Percentiles rank a stretch among this genome's conserved stretches.
These are phyloP conservation scores for Aspergillus sp. DNA, from an alignment of 2,329 filamentous ascomycete species.

Conservation along the genomic window DNA sequence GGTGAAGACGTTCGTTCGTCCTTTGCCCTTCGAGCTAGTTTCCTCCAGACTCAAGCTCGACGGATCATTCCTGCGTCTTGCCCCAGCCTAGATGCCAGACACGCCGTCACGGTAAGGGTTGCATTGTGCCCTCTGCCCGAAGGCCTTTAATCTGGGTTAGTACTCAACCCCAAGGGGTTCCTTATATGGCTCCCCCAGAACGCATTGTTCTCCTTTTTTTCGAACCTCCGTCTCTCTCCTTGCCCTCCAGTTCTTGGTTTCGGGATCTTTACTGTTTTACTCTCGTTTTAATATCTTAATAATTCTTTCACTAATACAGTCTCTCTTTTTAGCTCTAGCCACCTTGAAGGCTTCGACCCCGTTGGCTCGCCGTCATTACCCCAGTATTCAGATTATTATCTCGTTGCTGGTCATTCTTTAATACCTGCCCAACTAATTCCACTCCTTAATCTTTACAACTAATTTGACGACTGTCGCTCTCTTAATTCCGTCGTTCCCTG, in stretches of 20 bases:
- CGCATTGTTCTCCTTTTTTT: slow-evolving; percentile 9
- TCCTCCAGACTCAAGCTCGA: slow-evolving; percentile 35
- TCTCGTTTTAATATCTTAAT: slow-evolving; percentile 21
- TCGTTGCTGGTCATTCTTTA: slow-evolving; percentile 46
- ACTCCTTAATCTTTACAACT: slow-evolving; percentile 50
- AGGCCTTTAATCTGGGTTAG: slow-evolving; percentile 45
- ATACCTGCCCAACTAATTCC: slow-evolving; percentile 57
- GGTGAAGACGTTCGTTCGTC: slow-evolving; percentile 51
- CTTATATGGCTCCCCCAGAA: slow-evolving; percentile 13
- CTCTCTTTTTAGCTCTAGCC: slow-evolving; percentile 34
- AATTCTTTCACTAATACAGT: slow-evolving; percentile 32
- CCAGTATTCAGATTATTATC: slow-evolving; percentile 42
- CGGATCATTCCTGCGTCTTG: slow-evolving; percentile 42
- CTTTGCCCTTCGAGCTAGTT: slow-evolving; percentile 42
- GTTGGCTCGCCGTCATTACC: slow-evolving; percentile 27
- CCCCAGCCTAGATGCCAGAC: slow-evolving; percentile 46
- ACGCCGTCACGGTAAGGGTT: slow-evolving; percentile 46
- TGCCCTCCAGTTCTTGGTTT: slow-evolving; percentile 13
- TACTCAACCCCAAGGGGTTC: slow-evolving; percentile 31
- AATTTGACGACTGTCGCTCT: slow-evolving; percentile 53
- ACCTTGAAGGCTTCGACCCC: slow-evolving; percentile 28
- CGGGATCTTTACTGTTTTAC: slow-evolving; percentile 11
- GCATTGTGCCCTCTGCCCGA: slow-evolving; percentile 40
- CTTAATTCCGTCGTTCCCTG: slow-evolving; percentile 46
- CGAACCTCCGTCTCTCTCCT: slow-evolving; percentile 13